Evolutionary conservation across 306 rosid genomes (phyloP).

Genomic region (Prunus mume): DNA sequence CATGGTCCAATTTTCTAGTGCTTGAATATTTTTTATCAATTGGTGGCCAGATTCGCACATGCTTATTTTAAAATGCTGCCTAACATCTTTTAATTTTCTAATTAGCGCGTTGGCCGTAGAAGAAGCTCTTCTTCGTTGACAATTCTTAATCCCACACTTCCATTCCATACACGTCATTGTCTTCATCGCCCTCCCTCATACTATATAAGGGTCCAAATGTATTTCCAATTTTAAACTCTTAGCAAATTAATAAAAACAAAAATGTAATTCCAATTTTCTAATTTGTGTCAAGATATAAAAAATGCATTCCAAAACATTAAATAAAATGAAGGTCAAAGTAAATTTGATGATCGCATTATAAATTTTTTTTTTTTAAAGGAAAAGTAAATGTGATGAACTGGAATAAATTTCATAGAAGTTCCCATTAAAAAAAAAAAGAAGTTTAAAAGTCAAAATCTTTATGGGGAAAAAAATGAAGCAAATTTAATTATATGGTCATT

Average conservation of each 20-base stretch:
- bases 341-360: neutral
- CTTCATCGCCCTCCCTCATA: no score
- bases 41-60: slow-evolving; percentile 6
- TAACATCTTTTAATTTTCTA: neutral
- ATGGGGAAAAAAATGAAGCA: neutral
- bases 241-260: no score
- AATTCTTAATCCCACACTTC: no score
- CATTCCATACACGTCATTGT: neutral
- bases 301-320: neutral
- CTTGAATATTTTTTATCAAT: neutral
- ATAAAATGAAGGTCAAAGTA: neutral
- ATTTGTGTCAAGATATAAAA: neutral
- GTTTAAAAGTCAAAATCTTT: neutral
- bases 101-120: neutral
- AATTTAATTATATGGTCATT: neutral
- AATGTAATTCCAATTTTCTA: neutral
- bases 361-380: no score
- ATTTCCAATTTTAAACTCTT: no score
- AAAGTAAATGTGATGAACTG: neutral
- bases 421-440: no score
- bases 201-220: no score
- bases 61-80: neutral
- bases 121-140: neutral
- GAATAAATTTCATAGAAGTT: no score
- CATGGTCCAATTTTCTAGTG: slow-evolving; percentile 3